These are phyloP conservation scores for Acacia melanoxylon DNA, from an alignment of 306 rosid species.

Conservation along the genomic window DNA sequence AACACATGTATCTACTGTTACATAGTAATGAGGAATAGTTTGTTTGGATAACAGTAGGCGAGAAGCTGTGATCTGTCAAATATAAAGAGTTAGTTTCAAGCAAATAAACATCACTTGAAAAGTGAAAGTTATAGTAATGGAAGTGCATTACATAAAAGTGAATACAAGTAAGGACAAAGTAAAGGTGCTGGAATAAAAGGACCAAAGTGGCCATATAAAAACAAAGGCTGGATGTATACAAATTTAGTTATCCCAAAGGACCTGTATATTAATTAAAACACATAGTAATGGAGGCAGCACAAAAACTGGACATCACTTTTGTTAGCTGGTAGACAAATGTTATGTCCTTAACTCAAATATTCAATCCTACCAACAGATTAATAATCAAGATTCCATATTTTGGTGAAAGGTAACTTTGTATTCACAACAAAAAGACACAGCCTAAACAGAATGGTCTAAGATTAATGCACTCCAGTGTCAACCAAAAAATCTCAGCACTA, in stretches of 20 bases:
- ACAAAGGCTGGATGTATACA: background rate
- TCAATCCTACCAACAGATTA: background rate
- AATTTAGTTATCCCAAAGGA: background rate
- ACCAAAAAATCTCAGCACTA: conserved; percentile 11
- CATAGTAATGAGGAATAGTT: conserved; percentile 97
- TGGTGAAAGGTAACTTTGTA: background rate
- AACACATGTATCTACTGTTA: conserved; percentile 85
- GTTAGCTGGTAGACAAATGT: background rate
- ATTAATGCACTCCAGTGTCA: conserved; percentile 10
- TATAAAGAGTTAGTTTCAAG: conserved; percentile 33
- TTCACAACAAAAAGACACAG: conserved; percentile 1
- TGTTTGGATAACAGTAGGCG: conserved; percentile 90
- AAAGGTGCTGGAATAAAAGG: background rate
- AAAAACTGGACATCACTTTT: background rate
- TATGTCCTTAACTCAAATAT: background rate
- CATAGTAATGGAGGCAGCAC: background rate
- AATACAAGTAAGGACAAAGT: background rate
- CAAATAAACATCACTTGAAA: conserved; percentile 9
- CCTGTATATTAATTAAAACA: background rate
- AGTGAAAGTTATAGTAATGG: conserved; percentile 18
- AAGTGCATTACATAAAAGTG: background rate
- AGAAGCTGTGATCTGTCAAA: conserved; percentile 89
- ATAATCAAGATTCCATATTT: background rate
- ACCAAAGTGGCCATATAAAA: conserved; percentile 23
- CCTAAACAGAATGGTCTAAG: background rate